Base-by-base conservation (phyloP, 768 basidiomycete genomes). In the Leucosporidium creatinivorum region DNA sequence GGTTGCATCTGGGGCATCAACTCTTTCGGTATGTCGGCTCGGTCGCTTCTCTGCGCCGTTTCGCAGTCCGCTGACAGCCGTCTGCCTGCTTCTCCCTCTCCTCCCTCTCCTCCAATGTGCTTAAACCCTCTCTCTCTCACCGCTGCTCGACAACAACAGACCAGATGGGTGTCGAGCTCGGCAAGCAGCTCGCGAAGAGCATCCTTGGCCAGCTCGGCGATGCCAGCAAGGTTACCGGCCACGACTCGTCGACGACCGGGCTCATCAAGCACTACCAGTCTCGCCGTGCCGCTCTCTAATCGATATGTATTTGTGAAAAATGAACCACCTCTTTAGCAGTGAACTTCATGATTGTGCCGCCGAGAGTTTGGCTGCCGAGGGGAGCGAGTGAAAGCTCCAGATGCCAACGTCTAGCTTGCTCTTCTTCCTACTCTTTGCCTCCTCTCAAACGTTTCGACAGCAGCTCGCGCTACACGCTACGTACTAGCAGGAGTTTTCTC, bases 141-240 rank as follows among this genome's bases (percentile, higher is more conserved):
- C n/a, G n/a, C n/a, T n/a, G n/a, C 44, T 62, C 73, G 13, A 62
- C 49, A 1, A 26, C 59, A 67, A 21, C 75, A 91, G 91, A 98
- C 79, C 96, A 98, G 86, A 96, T 97, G 93, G 96, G 96, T 78
- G 94, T 98, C 72, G 94, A 98, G 79, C 87, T 98, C 63, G 93
- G 93, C 65, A 98, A 98, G 79, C 78, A 78, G 61, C 85, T 99
- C 54, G 96, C 96, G 1, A 98, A 97, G 85, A 88, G 88, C 74
- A 98, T 99, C 75, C 83, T 98, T 60, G 83, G 85, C 3, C 93
- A 96, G 79, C 86, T 98, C 55, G 85, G 81, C n/a, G 71, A 66
- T 26, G 76, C 77, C 68, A 73, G 66, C 52, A 83, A 81, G 30
- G 87, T 92, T 73, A 90, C 93, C 69, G 89, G 89, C 8, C 96